A percentile compares a stretch with the other conserved stretches of the same genome.
Evolutionary conservation across 805 yeast species (phyloP).

Genomic region (Hanseniaspora taiwanica): DNA sequence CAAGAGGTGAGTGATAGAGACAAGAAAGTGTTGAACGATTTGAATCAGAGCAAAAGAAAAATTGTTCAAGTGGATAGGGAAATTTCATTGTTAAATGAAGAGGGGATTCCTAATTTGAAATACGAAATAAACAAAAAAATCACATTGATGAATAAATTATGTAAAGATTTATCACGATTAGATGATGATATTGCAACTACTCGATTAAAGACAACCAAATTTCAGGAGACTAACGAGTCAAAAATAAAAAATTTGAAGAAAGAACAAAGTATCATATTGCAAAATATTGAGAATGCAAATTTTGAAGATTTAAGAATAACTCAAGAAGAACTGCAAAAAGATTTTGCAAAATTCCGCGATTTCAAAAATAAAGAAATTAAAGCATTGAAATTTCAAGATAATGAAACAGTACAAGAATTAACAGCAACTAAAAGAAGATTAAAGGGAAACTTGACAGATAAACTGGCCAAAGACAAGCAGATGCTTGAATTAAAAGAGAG

Average conservation of each 20-base stretch:
- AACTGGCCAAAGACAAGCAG: slow-evolving; percentile 10
- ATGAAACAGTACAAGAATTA: slow-evolving; percentile 13
- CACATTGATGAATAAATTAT: slow-evolving; percentile 12
- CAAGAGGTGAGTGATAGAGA: slow-evolving; percentile 22
- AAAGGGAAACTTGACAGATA: slow-evolving; percentile 11
- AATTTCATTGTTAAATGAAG: slow-evolving; percentile 9
- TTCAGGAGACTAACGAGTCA: slow-evolving; percentile 11
- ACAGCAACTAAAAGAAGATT: slow-evolving; percentile 11
- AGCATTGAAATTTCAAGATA: background rate
- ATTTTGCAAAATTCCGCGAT: background rate
- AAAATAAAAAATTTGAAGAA: slow-evolving; percentile 12
- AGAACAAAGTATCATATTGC: slow-evolving; percentile 13
- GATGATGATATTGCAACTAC: slow-evolving; percentile 10
- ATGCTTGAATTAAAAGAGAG: slow-evolving; percentile 4
- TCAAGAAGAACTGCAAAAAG: slow-evolving; percentile 5
- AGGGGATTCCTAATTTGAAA: slow-evolving; percentile 14
- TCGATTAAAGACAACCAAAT: slow-evolving; percentile 11
- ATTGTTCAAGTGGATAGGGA: slow-evolving; percentile 19
- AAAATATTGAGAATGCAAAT: slow-evolving; percentile 14
- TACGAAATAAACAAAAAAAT: slow-evolving; percentile 16
- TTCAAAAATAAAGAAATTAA: background rate
- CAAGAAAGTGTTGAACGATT: slow-evolving; percentile 19
- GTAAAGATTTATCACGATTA: slow-evolving; percentile 12
- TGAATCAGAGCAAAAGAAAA: slow-evolving; percentile 15
- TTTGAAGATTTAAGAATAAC: slow-evolving; percentile 6